These are phyloP conservation scores for Mitragyna speciosa DNA, from an alignment of 257 asterid species.

Conservation along the genomic window DNA sequence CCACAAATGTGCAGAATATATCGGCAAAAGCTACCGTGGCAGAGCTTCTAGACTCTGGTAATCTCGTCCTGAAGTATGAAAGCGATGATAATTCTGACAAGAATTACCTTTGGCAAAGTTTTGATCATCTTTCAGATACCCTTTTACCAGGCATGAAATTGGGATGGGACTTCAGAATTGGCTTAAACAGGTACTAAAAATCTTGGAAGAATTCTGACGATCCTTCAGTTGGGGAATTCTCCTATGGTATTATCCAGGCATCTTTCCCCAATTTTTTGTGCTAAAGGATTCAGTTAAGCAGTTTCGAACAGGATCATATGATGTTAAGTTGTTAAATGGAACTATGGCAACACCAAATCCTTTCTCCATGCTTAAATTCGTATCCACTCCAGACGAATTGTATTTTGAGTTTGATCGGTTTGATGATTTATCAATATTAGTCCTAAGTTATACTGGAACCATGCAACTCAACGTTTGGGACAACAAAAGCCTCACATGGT, in stretches of 20 bases:
- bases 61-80: conserved; percentile 36
- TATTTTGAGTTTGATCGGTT: conserved; percentile 15
- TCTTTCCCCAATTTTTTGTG: neutral
- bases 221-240: conserved; percentile 58
- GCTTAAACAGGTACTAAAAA: conserved; percentile 47
- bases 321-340: conserved; percentile 67
- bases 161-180: conserved; percentile 65
- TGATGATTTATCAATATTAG: neutral
- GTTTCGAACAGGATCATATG: conserved; percentile 79
- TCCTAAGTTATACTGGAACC: neutral
- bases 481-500: conserved; percentile 1
- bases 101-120: conserved; percentile 63
- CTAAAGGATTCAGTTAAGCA: neutral
- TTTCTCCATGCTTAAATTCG: conserved; percentile 33
- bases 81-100: too few species aligned
- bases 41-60: conserved; percentile 32
- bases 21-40: neutral
- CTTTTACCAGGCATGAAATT: conserved; percentile 71
- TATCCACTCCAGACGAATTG: conserved; percentile 27
- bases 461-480: neutral
- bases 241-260: conserved; percentile 27
- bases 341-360: conserved; percentile 47
- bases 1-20: neutral
- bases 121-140: conserved; percentile 67
- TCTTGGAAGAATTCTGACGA: conserved; percentile 64